Evolutionary conservation across 441 rosid genomes (phyloP).

Genomic region (Dalechampia spathulata): DNA sequence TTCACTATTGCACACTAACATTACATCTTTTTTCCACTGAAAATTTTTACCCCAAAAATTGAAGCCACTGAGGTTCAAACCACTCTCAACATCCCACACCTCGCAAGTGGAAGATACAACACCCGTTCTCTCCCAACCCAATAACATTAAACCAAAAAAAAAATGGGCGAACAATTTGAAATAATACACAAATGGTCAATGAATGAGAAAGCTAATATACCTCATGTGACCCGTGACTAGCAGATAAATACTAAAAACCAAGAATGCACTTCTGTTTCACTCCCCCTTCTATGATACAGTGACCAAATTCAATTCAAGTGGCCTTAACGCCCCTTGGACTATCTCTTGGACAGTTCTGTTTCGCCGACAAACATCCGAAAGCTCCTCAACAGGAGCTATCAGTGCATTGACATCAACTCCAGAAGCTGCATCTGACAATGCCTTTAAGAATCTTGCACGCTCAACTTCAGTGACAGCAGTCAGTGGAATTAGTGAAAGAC

Average conservation of each 20-base stretch:
- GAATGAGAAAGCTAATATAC: slow-evolving; percentile 17
- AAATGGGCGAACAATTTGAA: slow-evolving; percentile 30
- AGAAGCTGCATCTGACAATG: slow-evolving; percentile 64
- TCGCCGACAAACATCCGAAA: slow-evolving; percentile 87
- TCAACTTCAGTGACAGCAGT: slow-evolving; percentile 76
- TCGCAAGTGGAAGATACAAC: slow-evolving; percentile 15
- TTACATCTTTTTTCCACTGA: slow-evolving; percentile 23
- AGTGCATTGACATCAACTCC: slow-evolving; percentile 59
- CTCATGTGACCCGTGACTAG: slow-evolving; percentile 6
- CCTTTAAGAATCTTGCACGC: slow-evolving; percentile 58
- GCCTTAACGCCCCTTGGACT: slow-evolving; percentile 86
- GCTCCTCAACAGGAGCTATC: slow-evolving; percentile 67
- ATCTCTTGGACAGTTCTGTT: slow-evolving; percentile 90
- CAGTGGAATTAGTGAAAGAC: slow-evolving; percentile 61
- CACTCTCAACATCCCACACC: slow-evolving; percentile 11
- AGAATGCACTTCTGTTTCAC: slow-evolving; percentile 13
- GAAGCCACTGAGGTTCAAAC: slow-evolving; percentile 26
- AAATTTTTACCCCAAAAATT: slow-evolving; percentile 27
- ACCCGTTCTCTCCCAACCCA: slow-evolving; percentile 27
- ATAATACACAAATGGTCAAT: slow-evolving; percentile 21
- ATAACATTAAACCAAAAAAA: slow-evolving; percentile 21
- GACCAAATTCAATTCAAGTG: slow-evolving; percentile 59
- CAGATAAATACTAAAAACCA: slow-evolving; percentile 16
- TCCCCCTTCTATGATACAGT: slow-evolving; percentile 41
- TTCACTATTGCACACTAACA: slow-evolving; percentile 17